A percentile compares a stretch with the other conserved stretches of the same genome.
phyloP scores from a whole-genome alignment of 2,329 filamentous ascomycete genomes.

The Xylaria sp. region DNA sequence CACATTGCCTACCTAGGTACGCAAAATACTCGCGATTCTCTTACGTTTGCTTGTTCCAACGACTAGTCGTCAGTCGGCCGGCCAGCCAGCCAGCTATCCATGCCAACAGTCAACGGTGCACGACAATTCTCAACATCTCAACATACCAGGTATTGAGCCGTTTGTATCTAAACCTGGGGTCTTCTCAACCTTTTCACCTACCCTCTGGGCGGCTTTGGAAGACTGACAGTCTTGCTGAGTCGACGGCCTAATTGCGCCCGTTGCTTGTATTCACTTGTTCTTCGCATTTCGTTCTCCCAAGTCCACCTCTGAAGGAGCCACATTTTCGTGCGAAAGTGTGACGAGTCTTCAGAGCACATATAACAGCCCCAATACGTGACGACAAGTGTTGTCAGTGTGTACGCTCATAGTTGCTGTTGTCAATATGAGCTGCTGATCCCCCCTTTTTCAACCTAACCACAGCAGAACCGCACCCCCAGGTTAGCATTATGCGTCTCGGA shows the following conservation, averaged over 20 bases:
- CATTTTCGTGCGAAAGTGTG: conserved; percentile 26
- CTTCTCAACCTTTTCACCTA: conserved; percentile 4
- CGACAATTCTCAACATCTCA: conserved; percentile 1
- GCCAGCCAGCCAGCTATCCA: neutral
- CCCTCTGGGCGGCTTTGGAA: conserved; percentile 1
- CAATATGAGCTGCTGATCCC: conserved; percentile 2
- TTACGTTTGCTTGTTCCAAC: neutral
- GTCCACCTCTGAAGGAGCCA: conserved; percentile 22
- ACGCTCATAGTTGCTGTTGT: conserved; percentile 7
- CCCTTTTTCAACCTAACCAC: neutral
- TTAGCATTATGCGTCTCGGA: conserved; percentile 6
- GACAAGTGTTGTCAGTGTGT: conserved; percentile 22
- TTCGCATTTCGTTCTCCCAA: conserved; percentile 6
- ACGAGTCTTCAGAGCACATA: conserved; percentile 23
- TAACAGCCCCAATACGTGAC: neutral
- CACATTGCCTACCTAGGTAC: neutral
- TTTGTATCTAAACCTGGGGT: neutral
- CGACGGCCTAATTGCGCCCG: neutral
- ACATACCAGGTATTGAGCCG: neutral
- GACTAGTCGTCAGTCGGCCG: neutral
- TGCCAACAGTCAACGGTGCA: conserved; percentile 3
- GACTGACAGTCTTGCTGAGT: conserved; percentile 1
- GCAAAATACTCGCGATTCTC: neutral
- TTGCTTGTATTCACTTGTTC: conserved; percentile 3
- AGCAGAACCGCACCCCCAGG: neutral